phyloP scores from a whole-genome alignment of 371 early-diverging fungal species.

The Apophysomyces trapeziformis region DNA sequence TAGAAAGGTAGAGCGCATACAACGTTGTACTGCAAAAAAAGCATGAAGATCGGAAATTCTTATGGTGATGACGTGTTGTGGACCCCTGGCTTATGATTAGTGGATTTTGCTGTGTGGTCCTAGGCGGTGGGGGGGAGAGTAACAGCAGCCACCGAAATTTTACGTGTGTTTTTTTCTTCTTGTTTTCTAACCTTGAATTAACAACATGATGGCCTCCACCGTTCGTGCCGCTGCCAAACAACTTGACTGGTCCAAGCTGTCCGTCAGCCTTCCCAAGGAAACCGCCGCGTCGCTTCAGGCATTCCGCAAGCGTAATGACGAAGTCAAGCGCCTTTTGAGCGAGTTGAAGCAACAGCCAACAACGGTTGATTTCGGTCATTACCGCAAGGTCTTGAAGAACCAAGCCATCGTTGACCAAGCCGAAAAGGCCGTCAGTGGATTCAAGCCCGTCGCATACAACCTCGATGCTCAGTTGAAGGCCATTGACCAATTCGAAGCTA shows the following conservation, averaged over 20 bases:
- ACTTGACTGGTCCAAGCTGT: conserved; percentile 91
- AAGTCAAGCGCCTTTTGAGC: conserved; percentile 79
- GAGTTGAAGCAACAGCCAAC: conserved; percentile 85
- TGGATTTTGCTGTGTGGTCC: not conserved
- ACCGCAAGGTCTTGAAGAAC: conserved; percentile 89
- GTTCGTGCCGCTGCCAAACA: conserved; percentile 64
- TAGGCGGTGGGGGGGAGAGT: not conserved
- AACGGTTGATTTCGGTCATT: conserved; percentile 87
- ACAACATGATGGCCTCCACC: conserved; percentile 35
- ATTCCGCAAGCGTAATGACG: conserved; percentile 96
- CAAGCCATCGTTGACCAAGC: conserved; percentile 86
- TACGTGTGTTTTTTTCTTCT: conserved; percentile 9
- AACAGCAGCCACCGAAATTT: conserved; percentile 4
- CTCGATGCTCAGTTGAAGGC: conserved; percentile 85
- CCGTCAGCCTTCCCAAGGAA: conserved; percentile 85
- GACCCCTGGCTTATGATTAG: not conserved
- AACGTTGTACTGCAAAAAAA: too few relatives aligned
- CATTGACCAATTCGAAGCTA: conserved; percentile 85
- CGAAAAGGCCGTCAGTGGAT: conserved; percentile 80
- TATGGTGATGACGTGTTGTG: too few relatives aligned
- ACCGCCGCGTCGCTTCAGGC: conserved; percentile 84
- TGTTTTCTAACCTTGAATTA: conserved; percentile 5
- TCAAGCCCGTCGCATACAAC: conserved; percentile 87
- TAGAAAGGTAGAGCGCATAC: too few relatives aligned
- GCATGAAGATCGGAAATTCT: too few relatives aligned